Evolutionary conservation across 2,329 filamentous ascomycete genomes (phyloP).

Genomic region (Chaetoscypha palmicola): DNA sequence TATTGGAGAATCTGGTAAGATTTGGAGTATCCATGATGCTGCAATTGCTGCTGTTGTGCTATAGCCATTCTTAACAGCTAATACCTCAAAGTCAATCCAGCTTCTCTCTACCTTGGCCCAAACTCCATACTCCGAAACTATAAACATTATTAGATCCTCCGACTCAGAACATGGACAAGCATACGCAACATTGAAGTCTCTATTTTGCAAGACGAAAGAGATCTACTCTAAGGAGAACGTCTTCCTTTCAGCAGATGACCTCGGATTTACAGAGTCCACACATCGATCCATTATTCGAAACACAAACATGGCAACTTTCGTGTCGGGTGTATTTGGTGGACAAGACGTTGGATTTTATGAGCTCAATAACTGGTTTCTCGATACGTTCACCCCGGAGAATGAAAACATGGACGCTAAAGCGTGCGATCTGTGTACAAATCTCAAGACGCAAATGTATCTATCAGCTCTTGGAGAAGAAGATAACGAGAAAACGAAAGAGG

Average conservation of each 20-base stretch:
- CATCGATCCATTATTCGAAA: slow-evolving; percentile 55
- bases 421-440: slow-evolving; percentile 52
- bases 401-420: slow-evolving; percentile 52
- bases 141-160: slow-evolving; percentile 48
- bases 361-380: slow-evolving; percentile 55
- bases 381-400: slow-evolving; percentile 55
- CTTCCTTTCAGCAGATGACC: slow-evolving; percentile 47
- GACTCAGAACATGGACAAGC: slow-evolving; percentile 51
- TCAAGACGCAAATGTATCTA: slow-evolving; percentile 63
- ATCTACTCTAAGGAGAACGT: slow-evolving; percentile 46
- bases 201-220: slow-evolving; percentile 57
- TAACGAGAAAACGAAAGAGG: slow-evolving; percentile 40
- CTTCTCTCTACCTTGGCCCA: slow-evolving; percentile 51
- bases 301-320: slow-evolving; percentile 58
- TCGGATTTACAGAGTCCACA: slow-evolving; percentile 42
- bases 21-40: background rate
- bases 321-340: slow-evolving; percentile 55
- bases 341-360: slow-evolving; percentile 58
- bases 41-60: background rate
- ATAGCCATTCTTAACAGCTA: slow-evolving; percentile 2
- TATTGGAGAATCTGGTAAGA: slow-evolving; percentile 53
- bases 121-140: slow-evolving; percentile 48
- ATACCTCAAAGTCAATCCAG: slow-evolving; percentile 43
- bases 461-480: slow-evolving; percentile 51
- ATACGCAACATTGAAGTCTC: slow-evolving; percentile 53